These are phyloP conservation scores for Falciphora oryzae DNA, from an alignment of 2,329 filamentous ascomycete genomes.

Conservation along the genomic window DNA sequence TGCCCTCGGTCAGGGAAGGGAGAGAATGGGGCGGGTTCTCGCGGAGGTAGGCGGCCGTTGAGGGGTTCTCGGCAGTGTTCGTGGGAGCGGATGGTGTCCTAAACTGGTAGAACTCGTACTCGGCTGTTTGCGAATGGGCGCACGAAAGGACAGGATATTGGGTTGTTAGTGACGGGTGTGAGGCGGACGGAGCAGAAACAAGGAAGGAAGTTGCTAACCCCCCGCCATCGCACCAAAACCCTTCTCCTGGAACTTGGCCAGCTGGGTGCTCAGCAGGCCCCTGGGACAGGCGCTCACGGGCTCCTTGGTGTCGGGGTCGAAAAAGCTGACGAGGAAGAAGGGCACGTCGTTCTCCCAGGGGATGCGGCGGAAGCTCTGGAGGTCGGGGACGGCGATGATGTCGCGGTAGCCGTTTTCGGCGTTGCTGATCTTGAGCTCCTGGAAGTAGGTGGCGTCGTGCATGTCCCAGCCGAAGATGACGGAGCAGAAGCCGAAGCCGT, in stretches of 20 bases:
- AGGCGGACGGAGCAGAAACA: neutral
- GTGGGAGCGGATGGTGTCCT: conserved; percentile 53
- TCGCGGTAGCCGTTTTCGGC: conserved; percentile 87
- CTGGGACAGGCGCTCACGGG: conserved; percentile 75
- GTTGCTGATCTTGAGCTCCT: conserved; percentile 81
- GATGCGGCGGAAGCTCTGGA: conserved; percentile 72
- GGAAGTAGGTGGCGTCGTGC: conserved; percentile 87
- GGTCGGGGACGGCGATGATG: conserved; percentile 74
- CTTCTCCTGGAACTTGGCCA: conserved; percentile 59
- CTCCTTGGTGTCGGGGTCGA: conserved; percentile 68
- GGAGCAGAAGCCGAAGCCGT: conserved; percentile 89
- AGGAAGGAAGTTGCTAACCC: conserved; percentile 42
- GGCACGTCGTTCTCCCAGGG: conserved; percentile 87
- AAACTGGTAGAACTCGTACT: conserved; percentile 96
- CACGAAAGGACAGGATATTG: neutral
- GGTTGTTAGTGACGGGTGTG: conserved; percentile 3
- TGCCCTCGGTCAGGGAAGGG: conserved; percentile 79
- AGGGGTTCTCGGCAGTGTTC: conserved; percentile 45
- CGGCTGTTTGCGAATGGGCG: conserved; percentile 47
- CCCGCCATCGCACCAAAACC: conserved; percentile 86
- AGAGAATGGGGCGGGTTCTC: conserved; percentile 68
- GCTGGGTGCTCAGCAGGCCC: conserved; percentile 62
- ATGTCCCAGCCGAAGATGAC: conserved; percentile 97
- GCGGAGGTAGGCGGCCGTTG: conserved; percentile 68
- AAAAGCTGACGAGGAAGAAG: conserved; percentile 79